Conservation (phyloP, 257 asterid genomes). For the Cruciata laevipes region DNA sequence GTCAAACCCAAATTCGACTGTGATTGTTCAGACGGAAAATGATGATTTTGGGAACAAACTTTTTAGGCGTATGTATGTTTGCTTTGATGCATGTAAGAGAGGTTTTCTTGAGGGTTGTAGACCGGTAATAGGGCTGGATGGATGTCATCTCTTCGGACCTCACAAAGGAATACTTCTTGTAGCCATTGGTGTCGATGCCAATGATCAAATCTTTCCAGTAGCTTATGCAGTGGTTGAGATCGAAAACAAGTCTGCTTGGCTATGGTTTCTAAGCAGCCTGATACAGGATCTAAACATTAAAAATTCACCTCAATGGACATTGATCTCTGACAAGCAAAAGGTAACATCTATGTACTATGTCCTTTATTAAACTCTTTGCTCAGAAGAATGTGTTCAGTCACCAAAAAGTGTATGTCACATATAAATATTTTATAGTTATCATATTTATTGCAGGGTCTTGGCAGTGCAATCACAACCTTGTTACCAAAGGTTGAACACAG, state of each 20-base stretch:
- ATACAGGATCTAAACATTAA: neutral
- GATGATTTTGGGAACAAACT: neutral
- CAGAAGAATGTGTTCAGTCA: neutral
- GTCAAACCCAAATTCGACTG: neutral
- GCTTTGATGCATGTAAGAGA: neutral
- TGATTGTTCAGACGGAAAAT: too few relatives aligned
- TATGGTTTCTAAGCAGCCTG: neutral
- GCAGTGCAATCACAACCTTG: neutral
- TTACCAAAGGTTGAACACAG: neutral
- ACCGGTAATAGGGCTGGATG: neutral
- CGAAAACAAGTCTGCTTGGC: neutral
- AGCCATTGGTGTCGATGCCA: neutral
- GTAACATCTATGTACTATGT: neutral
- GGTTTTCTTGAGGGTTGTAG: neutral
- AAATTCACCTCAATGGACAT: neutral
- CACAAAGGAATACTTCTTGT: neutral
- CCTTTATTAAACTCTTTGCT: too few relatives aligned
- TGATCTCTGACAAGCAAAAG: neutral
- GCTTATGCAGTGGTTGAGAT: neutral
- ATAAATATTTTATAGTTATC: too few relatives aligned
- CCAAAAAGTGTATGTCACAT: too few relatives aligned
- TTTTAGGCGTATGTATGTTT: neutral
- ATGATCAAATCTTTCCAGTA: neutral
- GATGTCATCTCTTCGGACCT: neutral
- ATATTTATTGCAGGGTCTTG: neutral